A percentile compares a stretch with the other conserved stretches of the same genome.
These are phyloP conservation scores for Vicia sativa DNA, from an alignment of 306 rosid genomes.

Conservation along the genomic window DNA sequence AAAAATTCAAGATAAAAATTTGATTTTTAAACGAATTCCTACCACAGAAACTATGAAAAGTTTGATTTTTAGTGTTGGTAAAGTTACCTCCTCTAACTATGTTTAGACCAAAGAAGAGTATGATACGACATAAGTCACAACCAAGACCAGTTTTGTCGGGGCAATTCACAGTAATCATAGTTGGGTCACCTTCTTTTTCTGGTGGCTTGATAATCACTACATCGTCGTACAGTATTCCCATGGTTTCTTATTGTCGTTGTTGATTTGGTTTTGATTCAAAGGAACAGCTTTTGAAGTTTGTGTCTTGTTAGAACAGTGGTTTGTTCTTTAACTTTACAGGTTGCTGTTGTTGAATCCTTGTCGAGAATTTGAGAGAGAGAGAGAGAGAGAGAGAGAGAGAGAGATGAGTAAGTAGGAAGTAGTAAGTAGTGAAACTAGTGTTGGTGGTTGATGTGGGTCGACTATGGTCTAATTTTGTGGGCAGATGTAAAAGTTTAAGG, in stretches of 20 bases:
- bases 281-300: background rate
- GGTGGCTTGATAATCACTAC: slow-evolving; percentile 68
- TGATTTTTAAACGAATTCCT: slow-evolving; percentile 25
- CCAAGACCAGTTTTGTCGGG: slow-evolving; percentile 98
- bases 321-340: slow-evolving; percentile 26
- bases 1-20: background rate
- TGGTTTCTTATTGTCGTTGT: slow-evolving; percentile 30
- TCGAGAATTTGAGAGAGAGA: background rate
- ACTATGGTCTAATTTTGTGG: background rate
- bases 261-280: slow-evolving; percentile 11
- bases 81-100: slow-evolving; percentile 85
- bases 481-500: background rate
- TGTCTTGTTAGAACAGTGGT: background rate
- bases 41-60: background rate
- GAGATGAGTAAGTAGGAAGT: too few species aligned
- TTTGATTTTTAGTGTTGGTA: background rate
- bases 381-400: background rate
- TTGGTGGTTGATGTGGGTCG: background rate
- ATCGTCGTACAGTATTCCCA: slow-evolving; percentile 85
- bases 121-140: slow-evolving; percentile 90
- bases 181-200: slow-evolving; percentile 71
- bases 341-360: slow-evolving; percentile 41
- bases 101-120: slow-evolving; percentile 91
- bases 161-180: slow-evolving; percentile 81
- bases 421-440: background rate